Conservation (phyloP, 352 stramenopile genomes). For the Phytophthora hibernalis region DNA sequence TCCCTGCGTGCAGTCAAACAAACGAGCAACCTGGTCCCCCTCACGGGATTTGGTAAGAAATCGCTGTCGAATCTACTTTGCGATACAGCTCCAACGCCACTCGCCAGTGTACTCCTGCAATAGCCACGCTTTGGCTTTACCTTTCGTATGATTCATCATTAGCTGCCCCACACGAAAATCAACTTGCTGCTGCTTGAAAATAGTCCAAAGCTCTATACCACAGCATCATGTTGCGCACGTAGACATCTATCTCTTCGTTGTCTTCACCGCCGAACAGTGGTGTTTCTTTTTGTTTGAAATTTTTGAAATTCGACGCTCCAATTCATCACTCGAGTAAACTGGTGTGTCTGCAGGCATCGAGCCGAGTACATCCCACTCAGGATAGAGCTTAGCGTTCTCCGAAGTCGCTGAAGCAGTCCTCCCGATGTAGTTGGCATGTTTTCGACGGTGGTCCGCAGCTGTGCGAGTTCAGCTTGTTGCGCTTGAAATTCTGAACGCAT, state of each 20-base stretch:
- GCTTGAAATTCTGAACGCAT: too few relatives aligned
- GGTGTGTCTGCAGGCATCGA: too few relatives aligned
- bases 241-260: conserved; percentile 11
- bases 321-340: background rate
- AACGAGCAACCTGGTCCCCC: conserved; percentile 1
- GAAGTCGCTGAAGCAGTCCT: too few relatives aligned
- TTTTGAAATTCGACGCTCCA: background rate
- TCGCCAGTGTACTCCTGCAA: conserved; percentile 3
- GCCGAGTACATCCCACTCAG: too few relatives aligned
- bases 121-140: conserved; percentile 13
- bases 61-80: background rate
- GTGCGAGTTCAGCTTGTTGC: too few relatives aligned
- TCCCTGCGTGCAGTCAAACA: conserved; percentile 17
- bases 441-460: too few relatives aligned
- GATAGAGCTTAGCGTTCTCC: too few relatives aligned
- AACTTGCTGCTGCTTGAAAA: conserved; percentile 8
- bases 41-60: conserved; percentile 13
- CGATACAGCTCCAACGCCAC: conserved; percentile 10
- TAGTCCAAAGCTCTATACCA: conserved; percentile 9
- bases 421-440: too few relatives aligned
- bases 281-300: conserved; percentile 7
- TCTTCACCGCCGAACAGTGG: background rate
- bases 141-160: conserved; percentile 11
- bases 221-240: conserved; percentile 5
- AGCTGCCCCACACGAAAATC: conserved; percentile 4